Base-by-base conservation (phyloP, 2,329 filamentous ascomycete genomes). In the Diaporthe humulicola region DNA sequence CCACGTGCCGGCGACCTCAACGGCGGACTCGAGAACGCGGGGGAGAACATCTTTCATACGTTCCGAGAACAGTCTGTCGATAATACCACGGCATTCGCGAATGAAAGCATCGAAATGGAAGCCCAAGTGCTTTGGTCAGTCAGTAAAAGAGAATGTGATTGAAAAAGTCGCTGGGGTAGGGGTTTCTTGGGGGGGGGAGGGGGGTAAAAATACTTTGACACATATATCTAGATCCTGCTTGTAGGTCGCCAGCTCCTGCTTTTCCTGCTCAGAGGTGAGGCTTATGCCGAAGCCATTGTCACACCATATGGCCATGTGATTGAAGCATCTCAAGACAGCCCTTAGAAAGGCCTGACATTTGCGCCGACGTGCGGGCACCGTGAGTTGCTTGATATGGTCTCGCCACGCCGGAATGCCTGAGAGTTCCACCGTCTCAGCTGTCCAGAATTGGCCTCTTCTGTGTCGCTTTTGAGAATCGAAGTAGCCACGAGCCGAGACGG, bases 351-450 rank as follows among this genome's bases (percentile, higher is more conserved):
- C 40, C 19, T 48, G 60, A 22, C 40, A 48, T 42, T 48, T 66
- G 17, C 60, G 60, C 25, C 60, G 60, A 6, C 60, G 60, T 0
- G 60, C 40, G 1, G 60, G 60, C n/a, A 48, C 28, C 4, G 60
- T 66, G 3, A 66, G 60, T n/a, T 66, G 38, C 19, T 66, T 48
- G 60, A 66, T 22, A 42, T 66, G 60, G 15, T 33, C 19, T n/a
- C 60, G 60, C 60, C 60, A 66, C 7, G 60, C 60, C 25, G 60
- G 40, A 19, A 66, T 66, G 15, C 60, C 60, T 17, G 60, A 66
- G 17, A 66, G 40, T 22, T 48, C 60, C 4, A n/a, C 28, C 17
- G 40, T 33, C 17, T 48, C 28, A 48, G 60, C 15, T 17, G 60
- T 15, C 60, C 60, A 66, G 60, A 66, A 48, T 19, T 66, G 40